Base-by-base conservation (phyloP, 768 basidiomycete species). In the Auricularia sp. region DNA sequence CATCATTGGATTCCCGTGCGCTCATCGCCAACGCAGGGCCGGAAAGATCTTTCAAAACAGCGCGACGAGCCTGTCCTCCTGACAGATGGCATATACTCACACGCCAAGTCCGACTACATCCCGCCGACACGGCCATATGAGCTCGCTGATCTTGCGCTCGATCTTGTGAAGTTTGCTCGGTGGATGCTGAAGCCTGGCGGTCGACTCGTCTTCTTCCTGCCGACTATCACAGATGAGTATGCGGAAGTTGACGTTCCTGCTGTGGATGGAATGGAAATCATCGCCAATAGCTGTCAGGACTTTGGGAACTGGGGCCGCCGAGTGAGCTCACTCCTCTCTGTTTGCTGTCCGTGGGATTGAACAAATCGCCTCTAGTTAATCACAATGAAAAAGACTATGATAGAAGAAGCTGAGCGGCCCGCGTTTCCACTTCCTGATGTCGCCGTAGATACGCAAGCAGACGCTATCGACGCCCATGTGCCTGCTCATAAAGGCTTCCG, bases 251-350 rank as follows among this genome's bases (percentile, higher is more conserved):
- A 99, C 71, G 78, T 98, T 8, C 81, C 88, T 36, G 75, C 80
- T 1, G 83, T 92, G 74, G 85, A 86, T 29, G 95, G 94, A 1
- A 94, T 98, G 90, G 85, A 86, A 68, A 75, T 98, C 21, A 80
- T 94, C 53, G 87, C 88, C 0, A 95, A 96, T 72, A 94, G 92
- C 42, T 74, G 93, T 67, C 94, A 99, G 74, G 87, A 89, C 69
- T 99, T 98, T 71, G 94, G 94, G 14, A 90, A 87, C 33, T 99
- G 96, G 96, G 94, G 93, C 1, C 80, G 96, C 68, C 76, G 96
- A 72, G 94, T 93, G 71, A 74, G 90, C 77, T 53, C 36, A 36
- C 36, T 51, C 51, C 16, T 16, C 14, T 42, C 39, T 23, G n/a
- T n/a, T 44, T 54, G 29, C 29, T 29, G 29, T 29, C 29, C 29